phyloP scores from a whole-genome alignment of 306 rosid species.

The Datisca glomerata region DNA sequence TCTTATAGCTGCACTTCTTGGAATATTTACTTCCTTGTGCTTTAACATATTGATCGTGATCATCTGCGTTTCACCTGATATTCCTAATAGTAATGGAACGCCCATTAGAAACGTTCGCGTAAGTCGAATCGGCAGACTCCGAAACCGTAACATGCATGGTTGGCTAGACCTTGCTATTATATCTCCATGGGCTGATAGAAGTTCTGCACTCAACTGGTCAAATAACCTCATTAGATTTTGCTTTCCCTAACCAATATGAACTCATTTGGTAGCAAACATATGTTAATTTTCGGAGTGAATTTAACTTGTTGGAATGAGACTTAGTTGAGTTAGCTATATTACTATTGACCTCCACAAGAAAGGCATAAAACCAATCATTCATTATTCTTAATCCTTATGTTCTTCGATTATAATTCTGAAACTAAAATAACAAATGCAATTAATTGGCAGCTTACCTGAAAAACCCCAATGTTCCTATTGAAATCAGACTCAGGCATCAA shows the following conservation, averaged over 20 bases:
- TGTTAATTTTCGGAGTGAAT: too few relatives aligned
- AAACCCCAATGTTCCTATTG: conserved; percentile 57
- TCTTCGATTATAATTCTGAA: neutral
- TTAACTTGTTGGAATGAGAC: too few relatives aligned
- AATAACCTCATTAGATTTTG: too few relatives aligned
- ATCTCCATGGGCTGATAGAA: conserved; percentile 37
- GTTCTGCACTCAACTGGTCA: conserved; percentile 54
- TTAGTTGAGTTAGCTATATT: too few relatives aligned
- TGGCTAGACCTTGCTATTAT: conserved; percentile 48
- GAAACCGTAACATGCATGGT: conserved; percentile 64
- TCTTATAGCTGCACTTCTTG: conserved; percentile 43
- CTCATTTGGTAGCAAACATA: too few relatives aligned
- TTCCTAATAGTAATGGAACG: conserved; percentile 54
- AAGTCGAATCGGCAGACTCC: conserved; percentile 56
- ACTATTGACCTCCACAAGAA: too few relatives aligned
- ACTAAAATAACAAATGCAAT: too few relatives aligned
- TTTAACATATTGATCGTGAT: conserved; percentile 26
- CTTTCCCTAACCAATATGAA: neutral
- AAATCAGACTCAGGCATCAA: conserved; percentile 78
- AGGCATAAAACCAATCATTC: too few relatives aligned
- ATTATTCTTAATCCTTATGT: too few relatives aligned
- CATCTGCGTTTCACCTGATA: conserved; percentile 50
- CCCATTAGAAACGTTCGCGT: conserved; percentile 45
- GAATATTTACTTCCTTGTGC: conserved; percentile 46
- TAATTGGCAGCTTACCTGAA: conserved; percentile 46